A percentile compares a stretch with the other conserved stretches of the same genome.
These are phyloP conservation scores for Saturnispora ahearnii DNA, from an alignment of 805 yeast species.

Conservation along the genomic window DNA sequence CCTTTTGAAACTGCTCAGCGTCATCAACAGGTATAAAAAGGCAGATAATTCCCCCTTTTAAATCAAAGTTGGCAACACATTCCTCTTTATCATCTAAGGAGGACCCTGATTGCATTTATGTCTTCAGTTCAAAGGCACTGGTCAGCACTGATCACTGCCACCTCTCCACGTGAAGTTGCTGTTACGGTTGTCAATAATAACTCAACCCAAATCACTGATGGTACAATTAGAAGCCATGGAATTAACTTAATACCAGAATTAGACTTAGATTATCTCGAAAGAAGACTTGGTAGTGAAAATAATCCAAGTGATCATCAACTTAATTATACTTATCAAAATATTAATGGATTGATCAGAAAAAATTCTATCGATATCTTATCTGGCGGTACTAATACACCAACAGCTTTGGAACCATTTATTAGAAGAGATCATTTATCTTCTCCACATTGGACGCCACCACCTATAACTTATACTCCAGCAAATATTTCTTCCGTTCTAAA, in stretches of 20 bases:
- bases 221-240: neutral
- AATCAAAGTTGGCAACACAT: neutral
- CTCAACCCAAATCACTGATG: neutral
- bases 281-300: neutral
- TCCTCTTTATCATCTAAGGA: neutral
- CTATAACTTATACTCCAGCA: neutral
- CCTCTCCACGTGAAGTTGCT: neutral
- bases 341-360: conserved; percentile 1
- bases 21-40: neutral
- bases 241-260: neutral
- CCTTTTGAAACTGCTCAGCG: neutral
- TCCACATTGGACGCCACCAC: conserved; percentile 5
- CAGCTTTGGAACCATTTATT: neutral
- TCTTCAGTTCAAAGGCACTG: neutral
- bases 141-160: neutral
- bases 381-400: neutral
- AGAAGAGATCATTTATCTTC: neutral
- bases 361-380: conserved; percentile 1
- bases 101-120: neutral
- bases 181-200: neutral
- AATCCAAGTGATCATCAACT: neutral
- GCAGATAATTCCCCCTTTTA: neutral
- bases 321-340: conserved; percentile 1
- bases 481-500: neutral
- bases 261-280: neutral